Percentiles rank a stretch among this genome's conserved stretches.
phyloP scores from a whole-genome alignment of 2,329 filamentous ascomycete species.

The Fusarium sp. region DNA sequence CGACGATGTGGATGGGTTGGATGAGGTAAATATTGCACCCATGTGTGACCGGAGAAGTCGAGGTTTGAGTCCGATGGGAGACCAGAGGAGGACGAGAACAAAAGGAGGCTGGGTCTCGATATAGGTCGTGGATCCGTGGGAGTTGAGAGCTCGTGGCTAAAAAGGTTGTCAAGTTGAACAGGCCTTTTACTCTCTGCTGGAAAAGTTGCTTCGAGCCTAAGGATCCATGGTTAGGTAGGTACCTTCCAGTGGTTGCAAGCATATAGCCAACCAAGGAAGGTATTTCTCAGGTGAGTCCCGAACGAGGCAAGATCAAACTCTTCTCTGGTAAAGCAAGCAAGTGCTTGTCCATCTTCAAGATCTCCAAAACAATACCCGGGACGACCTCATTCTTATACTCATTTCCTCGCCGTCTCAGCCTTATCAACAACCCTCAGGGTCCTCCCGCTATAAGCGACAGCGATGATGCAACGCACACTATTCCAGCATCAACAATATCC shows the following conservation, averaged over 20 bases:
- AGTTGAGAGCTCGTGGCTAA: neutral
- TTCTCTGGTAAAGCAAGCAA: neutral
- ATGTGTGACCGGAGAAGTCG: neutral
- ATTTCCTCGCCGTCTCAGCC: constrained; percentile 15
- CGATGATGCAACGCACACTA: constrained; percentile 25
- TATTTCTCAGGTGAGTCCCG: neutral
- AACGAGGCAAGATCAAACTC: neutral
- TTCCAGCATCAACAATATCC: constrained; percentile 2
- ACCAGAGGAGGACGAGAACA: neutral
- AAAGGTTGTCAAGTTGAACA: neutral
- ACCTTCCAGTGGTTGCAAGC: neutral
- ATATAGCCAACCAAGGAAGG: neutral
- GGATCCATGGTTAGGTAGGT: neutral
- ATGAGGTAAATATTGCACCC: constrained; percentile 33
- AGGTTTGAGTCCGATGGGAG: neutral
- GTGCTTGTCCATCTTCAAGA: neutral
- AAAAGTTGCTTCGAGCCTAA: neutral
- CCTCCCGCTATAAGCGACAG: constrained; percentile 8
- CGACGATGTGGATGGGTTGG: neutral
- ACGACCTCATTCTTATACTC: constrained; percentile 34
- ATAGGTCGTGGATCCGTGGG: neutral
- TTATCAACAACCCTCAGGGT: constrained; percentile 1
- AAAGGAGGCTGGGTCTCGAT: neutral
- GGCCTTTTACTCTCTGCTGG: neutral
- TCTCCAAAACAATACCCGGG: neutral